Evolutionary conservation across 768 basidiomycete genomes (phyloP), one percentile per base, ranked within the genome.

Genomic region (Guyanaporus albipodus): DNA sequence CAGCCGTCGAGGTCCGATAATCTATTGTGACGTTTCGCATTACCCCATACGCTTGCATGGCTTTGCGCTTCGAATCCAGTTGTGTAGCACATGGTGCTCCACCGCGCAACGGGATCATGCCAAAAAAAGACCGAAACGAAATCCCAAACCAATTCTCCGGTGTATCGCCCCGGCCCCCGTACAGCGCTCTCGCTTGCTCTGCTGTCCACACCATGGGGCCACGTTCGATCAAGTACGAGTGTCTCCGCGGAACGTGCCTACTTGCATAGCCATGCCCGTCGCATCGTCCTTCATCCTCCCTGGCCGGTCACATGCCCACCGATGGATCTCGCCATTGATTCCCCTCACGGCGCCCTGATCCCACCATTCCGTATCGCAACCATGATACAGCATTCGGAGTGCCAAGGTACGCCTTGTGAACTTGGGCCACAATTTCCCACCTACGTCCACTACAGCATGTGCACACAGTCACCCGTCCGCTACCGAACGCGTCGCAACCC

Each of bases 401-500:
- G 23, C 42, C 46, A 39, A 48, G 26, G 7, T 6, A 37, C 32
- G 2, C 51, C 17, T 41, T 41, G 18, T 38, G 38, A 54, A 8
- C 18, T 29, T 31, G 39, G 42, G 36, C 32, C 18, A 24, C 34
- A 11, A 18, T 19, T 26, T 44, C 47, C 46, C 36, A 12, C 40
- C 38, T 29, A 40, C 7, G 26, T 44, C 38, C 32, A 23, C 19
- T 4, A 21, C 31, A 39, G 37, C 58, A 59, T 55, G 52, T 61
- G 58, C 35, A 53, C 32, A 51, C 28, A 19, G 27, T 37, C 59
- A 58, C 41, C 58, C 58, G 58, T 61, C 34, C 52, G 44, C 58
- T 46, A 35, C 58, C 56, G 58, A 51, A 15, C 35, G 11, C 34
- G 8, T 44, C 41, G 11, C 24, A 14, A 28, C 38, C 29, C 17